phyloP scores from a whole-genome alignment of 345 rosid species.

The Heritiera littoralis region DNA sequence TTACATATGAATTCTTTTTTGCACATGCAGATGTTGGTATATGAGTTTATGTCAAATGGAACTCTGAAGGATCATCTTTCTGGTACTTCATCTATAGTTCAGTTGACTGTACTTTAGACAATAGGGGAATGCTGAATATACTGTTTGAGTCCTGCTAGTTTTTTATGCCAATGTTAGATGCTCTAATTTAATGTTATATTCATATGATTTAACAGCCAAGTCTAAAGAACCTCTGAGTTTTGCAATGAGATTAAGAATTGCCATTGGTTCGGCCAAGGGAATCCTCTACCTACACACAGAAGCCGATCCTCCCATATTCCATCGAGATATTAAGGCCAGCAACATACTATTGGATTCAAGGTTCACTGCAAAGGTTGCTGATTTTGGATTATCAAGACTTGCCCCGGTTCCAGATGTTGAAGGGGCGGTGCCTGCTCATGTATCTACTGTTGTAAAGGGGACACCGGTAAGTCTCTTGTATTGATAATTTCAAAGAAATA shows the following conservation, averaged over 20 bases:
- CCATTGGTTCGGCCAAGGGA: constrained; percentile 84
- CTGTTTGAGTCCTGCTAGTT: not conserved
- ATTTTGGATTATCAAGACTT: constrained; percentile 89
- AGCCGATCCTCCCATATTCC: constrained; percentile 94
- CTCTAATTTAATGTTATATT: constrained; percentile 5
- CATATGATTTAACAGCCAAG: constrained; percentile 47
- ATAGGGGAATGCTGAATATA: not conserved
- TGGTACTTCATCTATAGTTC: constrained; percentile 46
- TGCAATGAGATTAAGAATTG: constrained; percentile 64
- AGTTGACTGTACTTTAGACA: not conserved
- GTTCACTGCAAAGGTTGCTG: constrained; percentile 89
- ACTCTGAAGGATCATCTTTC: constrained; percentile 85
- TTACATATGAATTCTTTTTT: not conserved
- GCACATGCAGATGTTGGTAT: constrained; percentile 77
- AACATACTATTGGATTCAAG: constrained; percentile 75
- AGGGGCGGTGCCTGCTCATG: constrained; percentile 67
- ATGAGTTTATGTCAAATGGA: constrained; percentile 89
- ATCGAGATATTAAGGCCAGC: constrained; percentile 94
- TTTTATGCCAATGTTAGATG: constrained; percentile 15
- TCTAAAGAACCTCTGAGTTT: constrained; percentile 56
- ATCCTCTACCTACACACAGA: constrained; percentile 84
- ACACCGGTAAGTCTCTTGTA: constrained; percentile 63
- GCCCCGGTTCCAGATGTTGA: constrained; percentile 83
- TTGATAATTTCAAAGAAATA: not conserved
- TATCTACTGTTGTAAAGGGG: constrained; percentile 90